phyloP scores from a whole-genome alignment of 768 basidiomycete species.

The Lactarius pseudohatsudake region DNA sequence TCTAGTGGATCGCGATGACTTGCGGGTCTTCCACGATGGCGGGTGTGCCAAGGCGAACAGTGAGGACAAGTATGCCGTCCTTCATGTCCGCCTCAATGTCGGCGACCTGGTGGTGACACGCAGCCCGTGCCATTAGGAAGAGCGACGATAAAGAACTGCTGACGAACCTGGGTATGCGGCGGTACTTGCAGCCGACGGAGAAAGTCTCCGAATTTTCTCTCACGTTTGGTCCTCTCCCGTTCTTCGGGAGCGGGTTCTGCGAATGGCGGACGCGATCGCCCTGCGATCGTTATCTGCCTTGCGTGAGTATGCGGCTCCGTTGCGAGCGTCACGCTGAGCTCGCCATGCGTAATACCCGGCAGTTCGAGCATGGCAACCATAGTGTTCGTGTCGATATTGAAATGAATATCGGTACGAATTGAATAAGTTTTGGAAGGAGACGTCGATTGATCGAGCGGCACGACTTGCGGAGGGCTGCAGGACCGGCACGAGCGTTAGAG shows the following conservation, averaged over 20 bases:
- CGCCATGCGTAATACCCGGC: constrained; percentile 60
- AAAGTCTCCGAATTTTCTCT: constrained; percentile 55
- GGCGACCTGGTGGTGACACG: constrained; percentile 41
- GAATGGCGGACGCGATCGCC: constrained; percentile 45
- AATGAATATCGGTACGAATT: constrained; percentile 63
- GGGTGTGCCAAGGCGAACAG: constrained; percentile 50
- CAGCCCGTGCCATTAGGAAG: constrained; percentile 29
- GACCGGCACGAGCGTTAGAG: constrained; percentile 17
- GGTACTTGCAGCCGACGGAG: constrained; percentile 54
- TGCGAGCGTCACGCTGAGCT: constrained; percentile 59
- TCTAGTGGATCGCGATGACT: constrained; percentile 46
- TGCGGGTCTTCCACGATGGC: constrained; percentile 46
- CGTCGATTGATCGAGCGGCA: constrained; percentile 6
- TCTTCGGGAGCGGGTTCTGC: constrained; percentile 32
- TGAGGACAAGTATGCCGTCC: constrained; percentile 61
- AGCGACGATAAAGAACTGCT: constrained; percentile 26
- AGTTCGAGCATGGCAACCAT: constrained; percentile 66
- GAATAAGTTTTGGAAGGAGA: constrained; percentile 34
- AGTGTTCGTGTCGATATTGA: constrained; percentile 49
- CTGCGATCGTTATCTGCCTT: constrained; percentile 59
- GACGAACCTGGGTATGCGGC: constrained; percentile 53
- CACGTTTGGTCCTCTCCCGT: constrained; percentile 41
- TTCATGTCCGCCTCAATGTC: constrained; percentile 56
- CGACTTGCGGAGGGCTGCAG: constrained; percentile 21
- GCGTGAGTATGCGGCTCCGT: constrained; percentile 61